Percentiles rank a stretch among this genome's conserved stretches.
Evolutionary conservation across 306 rosid genomes (phyloP).

Genomic region (Vigna trinervia): DNA sequence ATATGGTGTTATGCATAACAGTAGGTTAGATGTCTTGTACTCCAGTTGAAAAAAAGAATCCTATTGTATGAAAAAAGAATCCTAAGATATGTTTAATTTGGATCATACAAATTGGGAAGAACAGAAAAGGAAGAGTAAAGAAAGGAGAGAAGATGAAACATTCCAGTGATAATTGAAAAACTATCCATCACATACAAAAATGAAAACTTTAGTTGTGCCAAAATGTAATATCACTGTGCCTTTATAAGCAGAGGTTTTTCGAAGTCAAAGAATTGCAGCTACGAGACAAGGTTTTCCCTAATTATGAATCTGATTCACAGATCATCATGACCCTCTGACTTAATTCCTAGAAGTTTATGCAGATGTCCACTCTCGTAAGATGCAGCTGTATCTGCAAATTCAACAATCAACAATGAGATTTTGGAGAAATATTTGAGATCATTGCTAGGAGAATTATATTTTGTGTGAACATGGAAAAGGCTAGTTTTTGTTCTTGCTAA

Average conservation of each 20-base stretch:
- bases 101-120: no score
- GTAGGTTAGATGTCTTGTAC: background rate
- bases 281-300: constrained; percentile 4
- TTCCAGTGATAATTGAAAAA: constrained; percentile 23
- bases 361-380: constrained; percentile 81
- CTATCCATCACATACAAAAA: constrained; percentile 16
- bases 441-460: constrained; percentile 7
- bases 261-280: constrained; percentile 9
- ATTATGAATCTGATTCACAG: constrained; percentile 55
- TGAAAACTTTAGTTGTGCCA: constrained; percentile 20
- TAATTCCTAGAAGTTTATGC: constrained; percentile 73
- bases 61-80: background rate
- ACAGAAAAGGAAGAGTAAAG: no score
- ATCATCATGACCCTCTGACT: constrained; percentile 49
- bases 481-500: background rate
- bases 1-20: background rate
- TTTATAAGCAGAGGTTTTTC: constrained; percentile 14
- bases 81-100: background rate
- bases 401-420: constrained; percentile 18
- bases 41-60: background rate
- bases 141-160: background rate
- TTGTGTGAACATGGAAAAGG: constrained; percentile 15
- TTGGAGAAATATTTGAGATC: constrained; percentile 10
- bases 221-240: constrained; percentile 28
- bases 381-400: constrained; percentile 71